These are phyloP conservation scores for Linnemannia elongata DNA, from an alignment of 192 early-diverging fungal species.

Conservation along the genomic window DNA sequence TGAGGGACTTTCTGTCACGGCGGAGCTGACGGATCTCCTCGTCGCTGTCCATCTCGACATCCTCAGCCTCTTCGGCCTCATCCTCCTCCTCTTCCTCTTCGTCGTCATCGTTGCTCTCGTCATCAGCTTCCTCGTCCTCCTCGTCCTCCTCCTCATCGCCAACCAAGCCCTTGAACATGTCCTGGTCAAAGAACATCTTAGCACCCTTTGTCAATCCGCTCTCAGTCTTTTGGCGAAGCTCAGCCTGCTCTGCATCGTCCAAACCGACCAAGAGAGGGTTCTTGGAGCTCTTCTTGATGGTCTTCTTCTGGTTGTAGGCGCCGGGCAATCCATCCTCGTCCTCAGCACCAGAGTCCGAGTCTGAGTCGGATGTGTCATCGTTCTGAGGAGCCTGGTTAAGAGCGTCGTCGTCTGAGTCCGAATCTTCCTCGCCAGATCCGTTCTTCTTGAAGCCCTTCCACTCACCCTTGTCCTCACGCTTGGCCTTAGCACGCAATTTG, in stretches of 20 bases:
- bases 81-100: slow-evolving; percentile 58
- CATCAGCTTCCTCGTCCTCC: slow-evolving; percentile 62
- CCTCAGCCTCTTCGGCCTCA: slow-evolving; percentile 56
- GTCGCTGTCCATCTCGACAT: slow-evolving; percentile 52
- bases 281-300: slow-evolving; percentile 60
- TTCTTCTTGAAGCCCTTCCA: slow-evolving; percentile 75
- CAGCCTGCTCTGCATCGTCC: slow-evolving; percentile 67
- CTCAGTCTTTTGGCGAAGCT: slow-evolving; percentile 58
- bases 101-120: slow-evolving; percentile 53
- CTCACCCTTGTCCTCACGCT: slow-evolving; percentile 76
- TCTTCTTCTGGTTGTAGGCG: slow-evolving; percentile 38
- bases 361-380: slow-evolving; percentile 41
- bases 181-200: slow-evolving; percentile 96
- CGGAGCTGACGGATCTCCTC: slow-evolving; percentile 46
- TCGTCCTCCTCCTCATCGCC: slow-evolving; percentile 68
- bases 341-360: slow-evolving; percentile 60
- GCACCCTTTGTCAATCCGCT: slow-evolving; percentile 84
- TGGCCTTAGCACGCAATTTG: slow-evolving; percentile 77
- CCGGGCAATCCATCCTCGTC: slow-evolving; percentile 58
- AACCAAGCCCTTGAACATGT: slow-evolving; percentile 83
- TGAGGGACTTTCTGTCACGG: slow-evolving; percentile 53
- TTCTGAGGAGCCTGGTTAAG: slow-evolving; percentile 19
- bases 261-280: slow-evolving; percentile 66
- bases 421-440: slow-evolving; percentile 55
- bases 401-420: slow-evolving; percentile 50